These are phyloP conservation scores for Pythium dissotocum DNA, from an alignment of 352 stramenopile species.

Conservation along the genomic window DNA sequence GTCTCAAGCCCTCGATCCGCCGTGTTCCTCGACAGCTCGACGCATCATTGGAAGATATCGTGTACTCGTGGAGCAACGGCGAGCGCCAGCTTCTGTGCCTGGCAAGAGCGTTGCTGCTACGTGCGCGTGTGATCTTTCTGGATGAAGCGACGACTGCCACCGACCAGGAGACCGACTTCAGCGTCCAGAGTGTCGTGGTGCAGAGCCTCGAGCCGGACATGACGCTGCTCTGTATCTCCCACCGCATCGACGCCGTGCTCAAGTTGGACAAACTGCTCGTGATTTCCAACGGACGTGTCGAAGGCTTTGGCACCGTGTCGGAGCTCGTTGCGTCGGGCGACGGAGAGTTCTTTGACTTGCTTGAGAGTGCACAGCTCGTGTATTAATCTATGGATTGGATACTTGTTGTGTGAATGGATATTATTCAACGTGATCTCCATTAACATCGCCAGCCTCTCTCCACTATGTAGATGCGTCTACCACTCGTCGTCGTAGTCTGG, in stretches of 20 bases:
- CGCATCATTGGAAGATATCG: constrained; percentile 56
- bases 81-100: constrained; percentile 95
- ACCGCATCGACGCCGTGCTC: constrained; percentile 92
- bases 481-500: background rate
- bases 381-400: constrained; percentile 12
- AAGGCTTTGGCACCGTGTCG: constrained; percentile 24
- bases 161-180: constrained; percentile 69
- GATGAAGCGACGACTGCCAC: constrained; percentile 93
- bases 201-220: constrained; percentile 85
- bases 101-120: constrained; percentile 86
- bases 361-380: constrained; percentile 31
- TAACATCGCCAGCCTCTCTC: too few relatives aligned
- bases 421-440: background rate
- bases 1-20: constrained; percentile 51
- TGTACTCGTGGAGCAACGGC: constrained; percentile 91
- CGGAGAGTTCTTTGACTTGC: constrained; percentile 31
- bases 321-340: constrained; percentile 28
- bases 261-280: constrained; percentile 92
- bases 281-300: constrained; percentile 79
- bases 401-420: background rate
- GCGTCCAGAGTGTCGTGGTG: constrained; percentile 70
- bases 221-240: constrained; percentile 94
- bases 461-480: background rate
- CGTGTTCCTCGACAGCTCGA: constrained; percentile 35
- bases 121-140: constrained; percentile 90